These are phyloP conservation scores for Neopestalotiopsis rosae DNA, from an alignment of 2,329 filamentous ascomycete genomes.

Conservation along the genomic window DNA sequence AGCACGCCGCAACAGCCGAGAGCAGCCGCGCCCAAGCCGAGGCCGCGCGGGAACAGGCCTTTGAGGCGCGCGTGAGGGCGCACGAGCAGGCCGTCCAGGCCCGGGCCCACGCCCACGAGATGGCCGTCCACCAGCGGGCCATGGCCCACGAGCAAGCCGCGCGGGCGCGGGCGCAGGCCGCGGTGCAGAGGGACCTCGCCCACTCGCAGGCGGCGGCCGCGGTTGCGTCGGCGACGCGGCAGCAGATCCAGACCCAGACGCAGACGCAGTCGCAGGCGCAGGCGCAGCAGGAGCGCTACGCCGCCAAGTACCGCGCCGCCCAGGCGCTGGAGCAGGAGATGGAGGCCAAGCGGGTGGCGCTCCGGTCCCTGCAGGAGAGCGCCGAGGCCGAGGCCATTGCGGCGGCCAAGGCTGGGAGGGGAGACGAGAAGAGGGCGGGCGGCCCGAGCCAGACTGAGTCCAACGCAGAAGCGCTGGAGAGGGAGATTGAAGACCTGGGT, in stretches of 20 bases:
- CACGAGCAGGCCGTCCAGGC: slow-evolving; percentile 9
- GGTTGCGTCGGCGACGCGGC: too few species aligned
- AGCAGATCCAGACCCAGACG: not conserved
- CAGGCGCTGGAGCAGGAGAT: slow-evolving; percentile 43
- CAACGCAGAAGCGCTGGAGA: slow-evolving; percentile 35
- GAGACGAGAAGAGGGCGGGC: slow-evolving; percentile 8
- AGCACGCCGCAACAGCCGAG: slow-evolving; percentile 7
- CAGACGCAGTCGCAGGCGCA: not conserved
- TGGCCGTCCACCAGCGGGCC: not conserved
- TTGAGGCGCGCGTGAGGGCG: not conserved
- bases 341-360: slow-evolving; percentile 28
- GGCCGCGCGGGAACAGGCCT: not conserved
- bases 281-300: not conserved
- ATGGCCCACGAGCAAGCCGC: not conserved
- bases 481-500: slow-evolving; percentile 33
- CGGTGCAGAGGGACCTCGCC: not conserved
- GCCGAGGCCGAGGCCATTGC: slow-evolving; percentile 21
- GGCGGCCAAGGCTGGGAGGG: slow-evolving; percentile 18
- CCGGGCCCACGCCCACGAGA: not conserved
- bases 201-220: not conserved
- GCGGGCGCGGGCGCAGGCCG: not conserved
- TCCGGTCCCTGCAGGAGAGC: slow-evolving; percentile 17
- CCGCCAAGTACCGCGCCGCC: slow-evolving; percentile 42
- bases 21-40: not conserved
- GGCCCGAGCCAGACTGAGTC: slow-evolving; percentile 17